A percentile compares a stretch with the other conserved stretches of the same genome.
phyloP scores from a whole-genome alignment of 2,329 filamentous ascomycete species.

The Teratosphaeria zuluensis region DNA sequence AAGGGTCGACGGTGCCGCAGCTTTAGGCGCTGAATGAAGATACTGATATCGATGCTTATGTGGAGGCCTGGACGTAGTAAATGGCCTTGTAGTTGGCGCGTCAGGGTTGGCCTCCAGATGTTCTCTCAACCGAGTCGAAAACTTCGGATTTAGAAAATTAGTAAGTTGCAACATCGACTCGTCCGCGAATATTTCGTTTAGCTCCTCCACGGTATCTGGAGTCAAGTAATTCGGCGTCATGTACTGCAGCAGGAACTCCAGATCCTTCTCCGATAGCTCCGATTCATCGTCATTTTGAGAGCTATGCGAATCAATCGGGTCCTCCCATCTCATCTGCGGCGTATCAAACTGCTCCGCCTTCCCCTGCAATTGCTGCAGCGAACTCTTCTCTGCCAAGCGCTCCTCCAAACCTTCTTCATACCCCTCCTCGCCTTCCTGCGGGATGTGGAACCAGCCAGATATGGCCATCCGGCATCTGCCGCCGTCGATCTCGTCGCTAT shows the following conservation, averaged over 20 bases:
- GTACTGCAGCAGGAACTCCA: conserved; percentile 85
- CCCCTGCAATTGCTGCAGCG: conserved; percentile 83
- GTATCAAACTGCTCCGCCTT: conserved; percentile 83
- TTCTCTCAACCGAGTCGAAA: conserved; percentile 58
- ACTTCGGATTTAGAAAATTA: conserved; percentile 68
- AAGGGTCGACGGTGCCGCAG: conserved; percentile 13
- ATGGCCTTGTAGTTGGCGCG: conserved; percentile 41
- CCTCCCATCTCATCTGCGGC: conserved; percentile 54
- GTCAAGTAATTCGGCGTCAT: conserved; percentile 84
- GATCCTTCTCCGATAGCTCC: conserved; percentile 65
- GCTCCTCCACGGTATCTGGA: conserved; percentile 77
- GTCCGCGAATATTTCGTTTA: conserved; percentile 69
- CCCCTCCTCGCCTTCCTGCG: conserved; percentile 85
- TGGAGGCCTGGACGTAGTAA: conserved; percentile 59
- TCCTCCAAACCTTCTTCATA: conserved; percentile 83
- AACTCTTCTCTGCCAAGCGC: conserved; percentile 78
- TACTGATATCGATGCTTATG: conserved; percentile 95
- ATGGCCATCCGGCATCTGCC: conserved; percentile 91
- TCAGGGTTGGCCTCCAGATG: conserved; percentile 50
- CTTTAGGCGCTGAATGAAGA: conserved; percentile 29
- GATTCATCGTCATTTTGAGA: conserved; percentile 35
- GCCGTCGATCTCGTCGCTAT: conserved; percentile 47
- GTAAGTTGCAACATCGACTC: conserved; percentile 76
- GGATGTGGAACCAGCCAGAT: conserved; percentile 98
- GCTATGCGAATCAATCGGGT: conserved; percentile 6